Evolutionary conservation across 192 early-diverging fungal genomes (phyloP).

Genomic region (Entomortierella parvispora): DNA sequence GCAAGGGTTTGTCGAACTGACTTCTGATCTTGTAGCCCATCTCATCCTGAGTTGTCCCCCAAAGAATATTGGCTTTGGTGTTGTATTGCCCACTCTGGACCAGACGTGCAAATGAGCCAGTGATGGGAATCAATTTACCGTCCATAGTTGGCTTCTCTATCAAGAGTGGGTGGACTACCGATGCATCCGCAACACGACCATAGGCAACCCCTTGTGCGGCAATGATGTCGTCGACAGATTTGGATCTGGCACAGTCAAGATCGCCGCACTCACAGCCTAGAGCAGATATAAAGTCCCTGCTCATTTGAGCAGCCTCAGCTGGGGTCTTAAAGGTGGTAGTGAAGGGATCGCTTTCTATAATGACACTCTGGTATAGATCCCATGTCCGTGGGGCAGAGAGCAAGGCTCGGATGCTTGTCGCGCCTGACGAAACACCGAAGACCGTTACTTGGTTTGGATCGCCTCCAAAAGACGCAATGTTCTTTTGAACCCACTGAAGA

Average conservation of each 20-base stretch:
- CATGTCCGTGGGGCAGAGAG: constrained; percentile 31
- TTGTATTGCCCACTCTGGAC: constrained; percentile 30
- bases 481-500: constrained; percentile 61
- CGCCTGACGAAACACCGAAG: constrained; percentile 62
- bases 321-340: constrained; percentile 21
- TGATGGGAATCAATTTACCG: constrained; percentile 25
- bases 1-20: constrained; percentile 3
- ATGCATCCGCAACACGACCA: neutral
- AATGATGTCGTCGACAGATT: neutral
- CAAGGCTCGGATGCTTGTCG: constrained; percentile 41
- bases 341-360: constrained; percentile 50
- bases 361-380: constrained; percentile 44
- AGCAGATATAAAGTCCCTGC: constrained; percentile 4
- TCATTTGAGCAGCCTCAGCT: neutral
- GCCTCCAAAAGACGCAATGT: constrained; percentile 64
- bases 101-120: constrained; percentile 13
- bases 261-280: neutral
- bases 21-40: constrained; percentile 10
- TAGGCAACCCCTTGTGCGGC: constrained; percentile 16
- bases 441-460: constrained; percentile 58
- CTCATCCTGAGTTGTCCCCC: constrained; percentile 14
- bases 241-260: constrained; percentile 14
- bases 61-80: constrained; percentile 24
- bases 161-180: constrained; percentile 4
- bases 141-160: constrained; percentile 30